Evolutionary conservation across 352 stramenopile genomes (phyloP).

Genomic region (Poterioochromonas sp.): DNA sequence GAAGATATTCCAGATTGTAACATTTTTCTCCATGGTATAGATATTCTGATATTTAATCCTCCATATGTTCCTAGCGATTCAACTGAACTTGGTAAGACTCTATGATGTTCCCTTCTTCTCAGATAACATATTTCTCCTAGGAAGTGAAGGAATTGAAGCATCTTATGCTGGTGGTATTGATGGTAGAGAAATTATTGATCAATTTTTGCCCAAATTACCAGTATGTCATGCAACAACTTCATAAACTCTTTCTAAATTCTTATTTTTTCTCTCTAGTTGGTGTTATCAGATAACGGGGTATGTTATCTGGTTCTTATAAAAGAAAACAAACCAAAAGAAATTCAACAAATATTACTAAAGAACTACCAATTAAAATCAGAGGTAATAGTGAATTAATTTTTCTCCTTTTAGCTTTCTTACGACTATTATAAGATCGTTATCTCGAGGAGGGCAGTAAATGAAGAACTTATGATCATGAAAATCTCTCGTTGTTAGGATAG

Average conservation of each 20-base stretch:
- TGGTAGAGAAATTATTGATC: slow-evolving; percentile 87
- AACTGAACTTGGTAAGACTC: slow-evolving; percentile 86
- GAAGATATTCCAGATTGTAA: no score
- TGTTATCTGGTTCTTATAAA: slow-evolving; percentile 95
- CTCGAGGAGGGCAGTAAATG: neutral
- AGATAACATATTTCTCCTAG: no score
- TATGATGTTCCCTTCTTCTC: slow-evolving; percentile 48
- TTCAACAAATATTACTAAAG: slow-evolving; percentile 49
- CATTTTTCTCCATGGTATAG: no score
- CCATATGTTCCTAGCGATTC: slow-evolving; percentile 93
- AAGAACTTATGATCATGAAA: slow-evolving; percentile 12
- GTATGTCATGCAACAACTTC: slow-evolving; percentile 35
- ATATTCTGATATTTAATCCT: slow-evolving; percentile 95
- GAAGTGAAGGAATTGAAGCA: slow-evolving; percentile 81
- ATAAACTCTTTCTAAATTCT: neutral
- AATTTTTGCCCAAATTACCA: slow-evolving; percentile 78
- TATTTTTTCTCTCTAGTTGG: slow-evolving; percentile 40
- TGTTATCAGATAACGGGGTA: slow-evolving; percentile 68
- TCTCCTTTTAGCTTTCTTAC: neutral
- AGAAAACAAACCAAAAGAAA: slow-evolving; percentile 90
- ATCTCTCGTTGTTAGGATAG: no score
- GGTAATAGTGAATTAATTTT: neutral
- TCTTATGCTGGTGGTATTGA: slow-evolving; percentile 86
- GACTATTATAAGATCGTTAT: neutral
- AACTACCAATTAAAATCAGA: neutral